Conservation (phyloP, 1,284 basidiomycete species). For the Trametes polyzona region DNA sequence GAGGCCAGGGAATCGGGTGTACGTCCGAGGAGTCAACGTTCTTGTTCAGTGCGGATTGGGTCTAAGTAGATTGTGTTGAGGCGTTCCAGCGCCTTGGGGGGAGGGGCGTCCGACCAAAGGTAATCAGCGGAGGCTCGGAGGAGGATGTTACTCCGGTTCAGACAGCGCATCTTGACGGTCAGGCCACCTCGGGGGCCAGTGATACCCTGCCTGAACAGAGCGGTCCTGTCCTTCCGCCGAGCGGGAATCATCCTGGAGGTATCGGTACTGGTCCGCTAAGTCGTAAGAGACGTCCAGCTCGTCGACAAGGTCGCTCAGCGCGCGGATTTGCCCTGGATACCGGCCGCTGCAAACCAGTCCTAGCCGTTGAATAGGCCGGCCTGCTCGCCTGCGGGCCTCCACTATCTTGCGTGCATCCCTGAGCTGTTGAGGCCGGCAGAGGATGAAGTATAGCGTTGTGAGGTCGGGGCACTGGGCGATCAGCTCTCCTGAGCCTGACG, state of each 20-base stretch:
- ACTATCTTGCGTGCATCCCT: not conserved
- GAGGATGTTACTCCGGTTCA: too few relatives aligned
- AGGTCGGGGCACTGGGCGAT: not conserved
- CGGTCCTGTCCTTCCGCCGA: not conserved
- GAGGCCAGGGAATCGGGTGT: too few relatives aligned
- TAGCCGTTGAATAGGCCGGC: not conserved
- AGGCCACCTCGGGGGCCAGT: too few relatives aligned
- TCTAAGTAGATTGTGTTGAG: too few relatives aligned
- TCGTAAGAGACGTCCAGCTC: not conserved
- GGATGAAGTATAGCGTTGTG: slow-evolving; percentile 2
- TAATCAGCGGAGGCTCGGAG: too few relatives aligned
- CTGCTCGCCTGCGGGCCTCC: not conserved
- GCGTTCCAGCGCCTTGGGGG: too few relatives aligned
- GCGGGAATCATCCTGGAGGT: not conserved
- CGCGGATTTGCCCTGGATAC: not conserved
- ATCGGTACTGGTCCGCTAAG: not conserved
- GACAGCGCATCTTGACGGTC: too few relatives aligned
- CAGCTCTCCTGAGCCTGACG: not conserved
- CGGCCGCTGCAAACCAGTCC: not conserved
- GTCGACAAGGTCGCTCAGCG: not conserved
- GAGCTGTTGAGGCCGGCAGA: not conserved
- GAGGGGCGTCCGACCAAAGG: too few relatives aligned
- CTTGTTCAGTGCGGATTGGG: too few relatives aligned
- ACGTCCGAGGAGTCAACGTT: too few relatives aligned
- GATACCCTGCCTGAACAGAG: not conserved